phyloP scores from a whole-genome alignment of 2,329 filamentous ascomycete genomes.

The Xylariaceae sp. region DNA sequence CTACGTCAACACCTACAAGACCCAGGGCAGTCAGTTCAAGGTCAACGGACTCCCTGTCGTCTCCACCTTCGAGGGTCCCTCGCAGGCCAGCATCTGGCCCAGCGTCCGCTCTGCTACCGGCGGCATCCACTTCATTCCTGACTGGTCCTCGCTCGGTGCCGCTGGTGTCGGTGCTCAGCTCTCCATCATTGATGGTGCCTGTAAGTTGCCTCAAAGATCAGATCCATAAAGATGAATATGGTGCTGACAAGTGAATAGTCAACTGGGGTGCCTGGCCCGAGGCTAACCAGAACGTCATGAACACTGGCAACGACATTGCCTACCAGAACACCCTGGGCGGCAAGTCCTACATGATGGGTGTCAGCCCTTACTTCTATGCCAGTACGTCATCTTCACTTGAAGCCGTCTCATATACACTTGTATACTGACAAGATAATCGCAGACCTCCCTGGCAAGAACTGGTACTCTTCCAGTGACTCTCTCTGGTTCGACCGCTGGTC shows the following conservation, averaged over 20 bases:
- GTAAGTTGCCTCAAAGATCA: slow-evolving; percentile 18
- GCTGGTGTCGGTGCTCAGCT: slow-evolving; percentile 26
- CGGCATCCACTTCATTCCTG: slow-evolving; percentile 40
- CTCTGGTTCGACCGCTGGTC: slow-evolving; percentile 54
- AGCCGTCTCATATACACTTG: background rate
- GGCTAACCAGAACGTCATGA: slow-evolving; percentile 36
- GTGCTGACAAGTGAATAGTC: slow-evolving; percentile 33
- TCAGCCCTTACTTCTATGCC: slow-evolving; percentile 39
- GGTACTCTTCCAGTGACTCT: slow-evolving; percentile 49
- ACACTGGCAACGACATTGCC: slow-evolving; percentile 35
- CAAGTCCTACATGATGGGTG: slow-evolving; percentile 47
- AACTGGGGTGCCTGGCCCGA: slow-evolving; percentile 48
- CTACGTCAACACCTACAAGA: slow-evolving; percentile 36
- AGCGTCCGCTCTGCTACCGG: slow-evolving; percentile 35
- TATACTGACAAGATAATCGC: slow-evolving; percentile 2
- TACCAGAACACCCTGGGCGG: slow-evolving; percentile 36
- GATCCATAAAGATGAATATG: background rate
- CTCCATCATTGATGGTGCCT: slow-evolving; percentile 29
- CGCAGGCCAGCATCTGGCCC: slow-evolving; percentile 39
- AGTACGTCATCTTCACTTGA: slow-evolving; percentile 21
- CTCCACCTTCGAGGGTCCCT: slow-evolving; percentile 48
- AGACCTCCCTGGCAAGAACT: slow-evolving; percentile 47
- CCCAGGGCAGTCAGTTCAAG: slow-evolving; percentile 36
- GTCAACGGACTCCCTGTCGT: slow-evolving; percentile 41
- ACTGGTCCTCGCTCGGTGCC: slow-evolving; percentile 43